Evolutionary conservation across 2,329 filamentous ascomycete genomes (phyloP).

Genomic region (Calonectria pteridis): DNA sequence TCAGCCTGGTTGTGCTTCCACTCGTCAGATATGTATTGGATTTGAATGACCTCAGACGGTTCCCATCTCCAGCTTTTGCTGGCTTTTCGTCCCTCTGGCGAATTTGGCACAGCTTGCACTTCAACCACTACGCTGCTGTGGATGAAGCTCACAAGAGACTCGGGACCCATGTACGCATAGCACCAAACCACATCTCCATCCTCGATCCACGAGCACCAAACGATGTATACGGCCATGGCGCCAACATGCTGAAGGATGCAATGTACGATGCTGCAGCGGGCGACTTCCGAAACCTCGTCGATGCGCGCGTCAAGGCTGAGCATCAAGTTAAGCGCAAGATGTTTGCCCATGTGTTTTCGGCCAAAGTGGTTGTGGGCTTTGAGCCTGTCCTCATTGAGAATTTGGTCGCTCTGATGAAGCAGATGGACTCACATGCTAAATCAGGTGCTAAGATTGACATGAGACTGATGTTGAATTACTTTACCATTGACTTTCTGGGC

Average conservation of each 20-base stretch:
- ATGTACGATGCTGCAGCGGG: conserved; percentile 24
- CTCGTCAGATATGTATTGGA: background rate
- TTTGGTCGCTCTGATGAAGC: background rate
- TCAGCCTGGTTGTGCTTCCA: background rate
- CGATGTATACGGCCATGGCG: conserved; percentile 22
- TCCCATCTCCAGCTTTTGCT: conserved; percentile 7
- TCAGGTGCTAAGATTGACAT: background rate
- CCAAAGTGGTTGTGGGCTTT: conserved; percentile 16
- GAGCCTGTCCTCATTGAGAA: conserved; percentile 11
- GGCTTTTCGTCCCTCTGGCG: conserved; percentile 1
- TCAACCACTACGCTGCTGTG: conserved; percentile 8
- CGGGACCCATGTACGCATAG: conserved; percentile 23
- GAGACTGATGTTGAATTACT: conserved; percentile 16
- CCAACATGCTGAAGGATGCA: conserved; percentile 18
- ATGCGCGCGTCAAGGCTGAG: conserved; percentile 11
- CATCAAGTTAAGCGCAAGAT: conserved; percentile 26
- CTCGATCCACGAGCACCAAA: background rate
- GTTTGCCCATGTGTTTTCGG: conserved; percentile 20
- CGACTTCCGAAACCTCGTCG: conserved; percentile 5
- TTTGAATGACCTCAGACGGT: conserved; percentile 8
- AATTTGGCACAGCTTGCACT: conserved; percentile 6
- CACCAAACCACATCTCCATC: conserved; percentile 25
- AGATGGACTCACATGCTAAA: background rate
- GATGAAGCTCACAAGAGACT: conserved; percentile 13
- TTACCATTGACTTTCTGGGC: conserved; percentile 24